phyloP scores from a whole-genome alignment of 768 basidiomycete species.

The Termitomyces sp. region DNA sequence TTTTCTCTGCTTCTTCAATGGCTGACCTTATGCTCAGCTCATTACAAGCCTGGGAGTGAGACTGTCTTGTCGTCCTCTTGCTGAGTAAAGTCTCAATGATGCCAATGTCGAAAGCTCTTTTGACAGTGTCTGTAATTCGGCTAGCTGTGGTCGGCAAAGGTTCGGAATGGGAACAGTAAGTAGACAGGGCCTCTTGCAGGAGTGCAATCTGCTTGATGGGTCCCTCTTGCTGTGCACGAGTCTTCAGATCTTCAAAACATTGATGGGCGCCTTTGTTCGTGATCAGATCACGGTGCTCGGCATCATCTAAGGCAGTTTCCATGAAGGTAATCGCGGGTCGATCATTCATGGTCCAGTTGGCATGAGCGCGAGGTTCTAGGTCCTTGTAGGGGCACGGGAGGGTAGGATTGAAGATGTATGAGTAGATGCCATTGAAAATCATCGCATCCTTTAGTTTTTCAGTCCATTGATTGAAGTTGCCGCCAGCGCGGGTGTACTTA shows the following conservation, averaged over 20 bases:
- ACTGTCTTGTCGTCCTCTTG: too few relatives aligned
- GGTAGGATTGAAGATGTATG: not conserved
- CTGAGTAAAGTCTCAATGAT: too few relatives aligned
- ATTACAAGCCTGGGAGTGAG: too few relatives aligned
- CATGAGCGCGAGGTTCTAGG: not conserved
- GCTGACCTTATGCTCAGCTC: too few relatives aligned
- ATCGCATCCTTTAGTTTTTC: not conserved
- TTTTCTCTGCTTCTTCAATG: too few relatives aligned
- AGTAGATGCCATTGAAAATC: not conserved
- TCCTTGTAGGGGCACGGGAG: not conserved
- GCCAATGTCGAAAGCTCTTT: not conserved
- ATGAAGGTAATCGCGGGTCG: not conserved
- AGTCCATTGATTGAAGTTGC: not conserved
- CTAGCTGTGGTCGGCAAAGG: not conserved
- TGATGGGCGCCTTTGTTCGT: not conserved
- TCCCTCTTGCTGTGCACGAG: not conserved
- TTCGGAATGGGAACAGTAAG: not conserved
- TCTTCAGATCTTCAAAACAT: not conserved
- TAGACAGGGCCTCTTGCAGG: not conserved
- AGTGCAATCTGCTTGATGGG: not conserved
- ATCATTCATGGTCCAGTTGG: not conserved
- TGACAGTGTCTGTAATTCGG: not conserved
- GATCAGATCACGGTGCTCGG: not conserved
- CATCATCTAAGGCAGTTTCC: not conserved
- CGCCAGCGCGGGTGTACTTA: not conserved